Base-by-base conservation (phyloP, 352 stramenopile species). In the Elongisporangium senticosum region DNA sequence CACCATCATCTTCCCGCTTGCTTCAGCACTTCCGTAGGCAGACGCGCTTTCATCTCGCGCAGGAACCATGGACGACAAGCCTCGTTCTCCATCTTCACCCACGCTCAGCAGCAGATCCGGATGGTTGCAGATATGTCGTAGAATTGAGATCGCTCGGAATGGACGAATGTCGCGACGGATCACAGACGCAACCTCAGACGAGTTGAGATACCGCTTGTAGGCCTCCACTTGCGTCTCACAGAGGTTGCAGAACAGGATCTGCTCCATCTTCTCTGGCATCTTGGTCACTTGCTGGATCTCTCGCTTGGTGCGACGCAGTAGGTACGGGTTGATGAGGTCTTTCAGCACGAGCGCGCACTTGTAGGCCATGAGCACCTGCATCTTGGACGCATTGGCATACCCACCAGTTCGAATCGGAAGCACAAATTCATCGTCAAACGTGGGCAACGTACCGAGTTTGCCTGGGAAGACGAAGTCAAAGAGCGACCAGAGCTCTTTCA, bases 401-500 rank as follows among this genome's bases (percentile, higher is more conserved):
- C 91, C 90, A 21, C 97, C 97, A 51, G 86, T 77, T 56, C 93
- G 90, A 66, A 99, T 99, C 5, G 97, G 97, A 49, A 95, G 69
- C 26, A 97, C 95, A 73, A 99, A 99, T 65, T 99, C 94, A 49
- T 93, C 80, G 53, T 99, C 94, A 73, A 99, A 99, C 6, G 93
- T 96, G 24, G 95, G 93, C 21, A 99, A 71, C n/a, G 94, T 99
- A 15, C 97, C 97, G 19, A 99, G 74, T 59, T 96, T 86, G 24
- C 97, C 97, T 22, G 97, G 97, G 70, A 98, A 99, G 4, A 99
- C 92, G 75, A 99, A 99, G 68, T 99, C 97, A 71, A 99, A 99
- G 2, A 99, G 69, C 11, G 88, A 98, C 97, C 97, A 99, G 17
- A 99, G 75, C 66, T 99, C 97, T 26, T 79, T 78, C 53, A 99